phyloP scores from a whole-genome alignment of 2,329 filamentous ascomycete genomes.

The Westerdykella ornata region DNA sequence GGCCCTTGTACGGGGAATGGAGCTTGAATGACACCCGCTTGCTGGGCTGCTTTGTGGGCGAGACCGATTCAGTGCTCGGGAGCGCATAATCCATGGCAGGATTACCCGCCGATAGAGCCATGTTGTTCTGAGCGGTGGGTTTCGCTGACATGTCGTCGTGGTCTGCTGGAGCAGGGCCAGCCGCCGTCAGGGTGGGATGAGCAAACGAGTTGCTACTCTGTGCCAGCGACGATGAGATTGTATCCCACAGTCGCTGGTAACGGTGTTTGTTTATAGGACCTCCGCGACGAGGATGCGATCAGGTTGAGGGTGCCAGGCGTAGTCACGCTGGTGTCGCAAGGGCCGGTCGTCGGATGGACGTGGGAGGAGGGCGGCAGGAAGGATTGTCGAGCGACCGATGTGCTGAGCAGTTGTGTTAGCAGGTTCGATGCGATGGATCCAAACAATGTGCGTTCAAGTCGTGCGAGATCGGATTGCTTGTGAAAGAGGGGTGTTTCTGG shows the following conservation, averaged over 20 bases:
- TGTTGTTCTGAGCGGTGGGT: slow-evolving; percentile 20
- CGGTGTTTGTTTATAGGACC: slow-evolving; percentile 7
- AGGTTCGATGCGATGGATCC: too few species aligned
- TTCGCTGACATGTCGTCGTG: too few species aligned
- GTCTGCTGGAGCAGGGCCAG: slow-evolving; percentile 19
- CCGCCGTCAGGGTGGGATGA: slow-evolving; percentile 8
- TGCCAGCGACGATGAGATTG: too few species aligned
- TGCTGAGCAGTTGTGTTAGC: slow-evolving; percentile 7
- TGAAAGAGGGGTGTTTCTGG: slow-evolving; percentile 8
- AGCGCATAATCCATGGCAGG: slow-evolving; percentile 30
- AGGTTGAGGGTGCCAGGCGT: slow-evolving; percentile 17
- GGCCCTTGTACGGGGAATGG: slow-evolving; percentile 62
- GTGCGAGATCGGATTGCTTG: slow-evolving; percentile 9
- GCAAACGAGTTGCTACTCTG: too few species aligned
- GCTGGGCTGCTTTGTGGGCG: slow-evolving; percentile 36
- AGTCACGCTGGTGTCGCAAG: slow-evolving; percentile 39
- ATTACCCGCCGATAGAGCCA: slow-evolving; percentile 24
- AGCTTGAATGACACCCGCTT: slow-evolving; percentile 78
- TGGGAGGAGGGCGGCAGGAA: slow-evolving; percentile 21
- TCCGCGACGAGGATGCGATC: slow-evolving; percentile 15
- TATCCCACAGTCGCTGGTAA: too few species aligned
- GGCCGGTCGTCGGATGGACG: slow-evolving; percentile 23
- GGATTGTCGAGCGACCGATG: slow-evolving; percentile 14
- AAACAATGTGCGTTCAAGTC: too few species aligned
- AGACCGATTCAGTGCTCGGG: slow-evolving; percentile 34